A percentile compares a stretch with the other conserved stretches of the same genome.
These are phyloP conservation scores for Lichina pygmaea DNA, from an alignment of 495 filamentous ascomycete species.

Conservation along the genomic window DNA sequence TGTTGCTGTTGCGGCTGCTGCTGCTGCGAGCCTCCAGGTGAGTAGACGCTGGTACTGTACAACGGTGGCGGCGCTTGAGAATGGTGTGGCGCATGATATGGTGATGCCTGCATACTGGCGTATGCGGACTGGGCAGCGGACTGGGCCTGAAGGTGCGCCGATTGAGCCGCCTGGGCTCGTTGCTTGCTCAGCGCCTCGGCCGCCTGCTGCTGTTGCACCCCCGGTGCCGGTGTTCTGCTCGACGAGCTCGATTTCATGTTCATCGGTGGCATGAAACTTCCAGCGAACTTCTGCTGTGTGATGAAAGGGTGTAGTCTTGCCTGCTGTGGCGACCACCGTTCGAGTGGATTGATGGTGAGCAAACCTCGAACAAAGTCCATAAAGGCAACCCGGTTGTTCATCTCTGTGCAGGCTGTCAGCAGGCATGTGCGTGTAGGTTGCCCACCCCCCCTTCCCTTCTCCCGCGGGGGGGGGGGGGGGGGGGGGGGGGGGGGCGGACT, in stretches of 20 bases:
- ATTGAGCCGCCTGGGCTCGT: slow-evolving; percentile 34
- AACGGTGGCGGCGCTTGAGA: slow-evolving; percentile 25
- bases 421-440: not conserved
- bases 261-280: slow-evolving; percentile 92
- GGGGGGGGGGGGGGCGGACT: no score
- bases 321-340: slow-evolving; percentile 94
- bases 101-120: slow-evolving; percentile 29
- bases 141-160: slow-evolving; percentile 20
- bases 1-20: slow-evolving; percentile 24
- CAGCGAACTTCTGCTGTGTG: slow-evolving; percentile 91
- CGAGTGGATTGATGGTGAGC: slow-evolving; percentile 81
- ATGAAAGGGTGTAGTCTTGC: slow-evolving; percentile 97
- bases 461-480: no score
- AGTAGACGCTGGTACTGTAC: slow-evolving; percentile 53
- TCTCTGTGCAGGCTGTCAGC: slow-evolving; percentile 31
- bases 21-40: slow-evolving; percentile 17
- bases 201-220: slow-evolving; percentile 92
- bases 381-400: slow-evolving; percentile 94
- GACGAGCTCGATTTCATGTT: slow-evolving; percentile 65
- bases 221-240: slow-evolving; percentile 71
- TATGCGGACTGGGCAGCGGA: slow-evolving; percentile 27
- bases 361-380: slow-evolving; percentile 97
- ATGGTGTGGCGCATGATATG: slow-evolving; percentile 19
- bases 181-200: slow-evolving; percentile 81
- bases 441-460: no score